Base-by-base conservation (phyloP, 2,329 filamentous ascomycete species). In the Sclerotinia sclerotiorum region DNA sequence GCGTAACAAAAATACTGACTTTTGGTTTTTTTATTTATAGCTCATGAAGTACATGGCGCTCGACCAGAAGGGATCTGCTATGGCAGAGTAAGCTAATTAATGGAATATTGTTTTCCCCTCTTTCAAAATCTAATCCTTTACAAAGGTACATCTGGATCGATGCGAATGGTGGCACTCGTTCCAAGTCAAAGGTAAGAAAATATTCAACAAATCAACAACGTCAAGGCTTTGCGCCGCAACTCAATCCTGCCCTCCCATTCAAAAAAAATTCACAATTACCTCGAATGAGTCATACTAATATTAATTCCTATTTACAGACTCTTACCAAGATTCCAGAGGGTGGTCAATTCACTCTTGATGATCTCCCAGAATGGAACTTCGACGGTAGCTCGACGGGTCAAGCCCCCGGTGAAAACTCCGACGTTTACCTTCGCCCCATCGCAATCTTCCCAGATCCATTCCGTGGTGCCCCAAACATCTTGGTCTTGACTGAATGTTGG, bases 401-500 rank as follows among this genome's bases (percentile, higher is more conserved):
- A 82, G 94, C 94, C 61, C 92, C 93, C 52, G 93, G 94, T 77
- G 91, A 96, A 81, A 95, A 98, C 88, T 97, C 93, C 60, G 94
- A 98, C 82, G 92, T 97, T 84, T 97, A 97, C 87, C 92, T 98
- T 76, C 90, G 92, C 79, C 94, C 94, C 69, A 88, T 91, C 72
- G 92, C 93, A 76, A 88, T 94, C 82, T 97, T 88, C 87, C 91
- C 93, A 75, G 93, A 97, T 73, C 94, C 94, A 70, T 94, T 97
- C 90, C 91, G 94, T 75, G 87, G 88, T 71, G 88, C 88, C 70
- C 91, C 93, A 82, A 97, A 97, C 86, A 90, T 97, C 81, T 88
- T 97, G 76, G 94, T 98, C 77, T 90, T 98, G 78, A 88, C 90
- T 79, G 94, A 97, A 85, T 97, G 92, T 82, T 97, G 93, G 91